These are phyloP conservation scores for Lagenaria siceraria DNA, from an alignment of 306 rosid species.

Conservation along the genomic window DNA sequence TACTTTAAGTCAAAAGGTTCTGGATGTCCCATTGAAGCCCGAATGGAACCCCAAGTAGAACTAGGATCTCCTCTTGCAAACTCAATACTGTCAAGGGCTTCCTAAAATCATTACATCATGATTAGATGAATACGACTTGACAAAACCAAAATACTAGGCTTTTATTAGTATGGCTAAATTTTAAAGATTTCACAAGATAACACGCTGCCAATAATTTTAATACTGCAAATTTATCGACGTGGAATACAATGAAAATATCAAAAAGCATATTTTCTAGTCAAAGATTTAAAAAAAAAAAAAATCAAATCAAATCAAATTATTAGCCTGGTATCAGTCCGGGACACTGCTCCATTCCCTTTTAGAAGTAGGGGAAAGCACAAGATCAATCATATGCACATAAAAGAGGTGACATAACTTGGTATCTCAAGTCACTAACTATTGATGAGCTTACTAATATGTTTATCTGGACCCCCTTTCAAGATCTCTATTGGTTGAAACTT, in stretches of 20 bases:
- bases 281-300: no score
- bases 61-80: constrained; percentile 62
- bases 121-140: not conserved
- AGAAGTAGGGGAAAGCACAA: not conserved
- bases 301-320: not conserved
- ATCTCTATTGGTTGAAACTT: not conserved
- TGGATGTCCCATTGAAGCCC: constrained; percentile 74
- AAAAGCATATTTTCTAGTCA: not conserved
- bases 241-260: not conserved
- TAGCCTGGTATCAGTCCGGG: not conserved
- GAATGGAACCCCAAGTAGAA: constrained; percentile 62
- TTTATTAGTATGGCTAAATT: not conserved
- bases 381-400: not conserved
- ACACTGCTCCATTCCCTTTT: not conserved
- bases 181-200: not conserved
- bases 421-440: not conserved
- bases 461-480: not conserved
- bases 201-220: not conserved
- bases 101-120: constrained; percentile 26
- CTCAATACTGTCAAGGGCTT: constrained; percentile 89
- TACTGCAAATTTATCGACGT: not conserved
- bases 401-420: not conserved
- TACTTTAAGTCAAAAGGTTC: constrained; percentile 58
- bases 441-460: not conserved
- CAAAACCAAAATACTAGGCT: not conserved